Evolutionary conservation across 768 basidiomycete species (phyloP).

Genomic region (Pisolithus tinctorius): DNA sequence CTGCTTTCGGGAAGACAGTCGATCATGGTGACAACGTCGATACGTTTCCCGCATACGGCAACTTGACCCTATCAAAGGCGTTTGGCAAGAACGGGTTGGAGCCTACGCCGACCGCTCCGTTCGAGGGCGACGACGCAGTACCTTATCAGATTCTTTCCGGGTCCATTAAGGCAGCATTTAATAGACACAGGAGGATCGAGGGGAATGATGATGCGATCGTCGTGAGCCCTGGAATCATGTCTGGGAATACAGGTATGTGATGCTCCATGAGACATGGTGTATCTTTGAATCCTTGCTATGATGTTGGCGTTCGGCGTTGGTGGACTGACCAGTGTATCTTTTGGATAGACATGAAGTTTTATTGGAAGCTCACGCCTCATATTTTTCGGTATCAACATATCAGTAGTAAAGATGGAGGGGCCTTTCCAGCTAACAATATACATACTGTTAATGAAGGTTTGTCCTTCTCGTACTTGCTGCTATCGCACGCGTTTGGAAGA

Average conservation of each 20-base stretch:
- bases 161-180: constrained; percentile 57
- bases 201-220: constrained; percentile 30
- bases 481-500: not conserved
- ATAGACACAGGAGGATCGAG: constrained; percentile 37
- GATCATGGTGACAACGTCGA: constrained; percentile 13
- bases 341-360: constrained; percentile 36
- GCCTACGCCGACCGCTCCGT: constrained; percentile 61
- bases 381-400: constrained; percentile 62
- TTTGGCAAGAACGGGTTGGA: constrained; percentile 45
- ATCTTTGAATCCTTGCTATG: too few relatives aligned
- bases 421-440: constrained; percentile 24
- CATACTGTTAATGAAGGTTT: constrained; percentile 72
- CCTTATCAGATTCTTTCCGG: constrained; percentile 52
- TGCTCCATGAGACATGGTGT: not conserved
- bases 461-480: constrained; percentile 16
- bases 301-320: too few relatives aligned
- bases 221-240: constrained; percentile 50
- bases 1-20: constrained; percentile 46
- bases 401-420: constrained; percentile 22
- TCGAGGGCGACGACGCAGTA: constrained; percentile 16
- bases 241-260: constrained; percentile 44
- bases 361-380: constrained; percentile 42
- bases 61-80: constrained; percentile 43
- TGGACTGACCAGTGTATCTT: too few relatives aligned
- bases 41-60: constrained; percentile 31